Evolutionary conservation across 2,329 filamentous ascomycete species (phyloP).

Genomic region (Pyricularia grisea): DNA sequence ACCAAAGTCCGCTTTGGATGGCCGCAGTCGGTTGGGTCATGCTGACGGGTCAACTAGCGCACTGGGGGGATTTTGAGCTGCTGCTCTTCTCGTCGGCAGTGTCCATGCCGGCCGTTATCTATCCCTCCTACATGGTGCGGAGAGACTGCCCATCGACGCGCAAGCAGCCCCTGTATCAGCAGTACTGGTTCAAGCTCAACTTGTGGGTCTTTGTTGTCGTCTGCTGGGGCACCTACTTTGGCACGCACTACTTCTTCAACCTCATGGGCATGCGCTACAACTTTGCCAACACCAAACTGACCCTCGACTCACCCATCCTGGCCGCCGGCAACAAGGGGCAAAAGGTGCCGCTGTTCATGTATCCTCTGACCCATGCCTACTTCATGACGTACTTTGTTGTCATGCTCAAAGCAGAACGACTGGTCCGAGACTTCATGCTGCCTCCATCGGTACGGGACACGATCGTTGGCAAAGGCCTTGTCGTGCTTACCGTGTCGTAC

Average conservation of each 20-base stretch:
- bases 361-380: slow-evolving; percentile 12
- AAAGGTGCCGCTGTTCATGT: slow-evolving; percentile 10
- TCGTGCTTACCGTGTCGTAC: slow-evolving; percentile 7
- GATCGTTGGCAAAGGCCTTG: neutral
- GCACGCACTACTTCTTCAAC: slow-evolving; percentile 12
- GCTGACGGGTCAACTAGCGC: slow-evolving; percentile 7
- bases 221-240: slow-evolving; percentile 11
- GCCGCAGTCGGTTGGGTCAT: slow-evolving; percentile 9
- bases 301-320: slow-evolving; percentile 8
- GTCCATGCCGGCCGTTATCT: slow-evolving; percentile 2
- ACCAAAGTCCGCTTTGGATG: slow-evolving; percentile 10
- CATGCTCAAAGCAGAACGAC: slow-evolving; percentile 6
- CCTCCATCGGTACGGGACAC: neutral
- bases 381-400: slow-evolving; percentile 8
- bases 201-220: slow-evolving; percentile 10
- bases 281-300: slow-evolving; percentile 7
- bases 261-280: slow-evolving; percentile 12
- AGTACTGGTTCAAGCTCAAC: slow-evolving; percentile 11
- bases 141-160: neutral
- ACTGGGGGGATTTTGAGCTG: slow-evolving; percentile 8
- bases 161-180: neutral
- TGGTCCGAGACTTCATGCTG: neutral
- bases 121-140: neutral
- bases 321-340: slow-evolving; percentile 6
- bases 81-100: slow-evolving; percentile 7